These are phyloP conservation scores for Fragaria ananassa DNA, from an alignment of 306 rosid genomes.

Conservation along the genomic window DNA sequence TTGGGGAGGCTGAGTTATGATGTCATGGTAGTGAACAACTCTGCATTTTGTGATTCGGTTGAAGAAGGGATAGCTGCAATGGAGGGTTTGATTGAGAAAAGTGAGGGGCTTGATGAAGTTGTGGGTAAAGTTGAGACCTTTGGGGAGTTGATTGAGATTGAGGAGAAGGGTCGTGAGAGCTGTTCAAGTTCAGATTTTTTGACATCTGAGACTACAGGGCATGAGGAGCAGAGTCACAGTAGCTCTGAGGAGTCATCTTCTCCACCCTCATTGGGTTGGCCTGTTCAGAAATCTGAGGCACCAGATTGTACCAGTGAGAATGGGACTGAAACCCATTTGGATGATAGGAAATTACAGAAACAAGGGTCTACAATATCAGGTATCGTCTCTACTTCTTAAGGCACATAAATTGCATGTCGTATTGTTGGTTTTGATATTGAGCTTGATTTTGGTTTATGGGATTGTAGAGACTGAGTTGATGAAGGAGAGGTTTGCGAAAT, in stretches of 20 bases:
- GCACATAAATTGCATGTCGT: not conserved
- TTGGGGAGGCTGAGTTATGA: slow-evolving; percentile 40
- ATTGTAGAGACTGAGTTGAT: slow-evolving; percentile 70
- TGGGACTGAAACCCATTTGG: slow-evolving; percentile 36
- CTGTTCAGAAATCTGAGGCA: slow-evolving; percentile 41
- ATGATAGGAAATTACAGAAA: slow-evolving; percentile 44
- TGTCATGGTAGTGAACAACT: slow-evolving; percentile 50
- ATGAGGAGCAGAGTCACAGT: slow-evolving; percentile 72
- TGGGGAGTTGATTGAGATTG: slow-evolving; percentile 48
- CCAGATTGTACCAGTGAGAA: slow-evolving; percentile 33
- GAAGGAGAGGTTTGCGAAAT: slow-evolving; percentile 89
- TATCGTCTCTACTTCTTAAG: slow-evolving; percentile 13
- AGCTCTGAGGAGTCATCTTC: slow-evolving; percentile 74
- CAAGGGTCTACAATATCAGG: slow-evolving; percentile 59
- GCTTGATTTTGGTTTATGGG: slow-evolving; percentile 34
- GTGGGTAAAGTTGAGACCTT: slow-evolving; percentile 38
- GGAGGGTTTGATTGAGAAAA: slow-evolving; percentile 47
- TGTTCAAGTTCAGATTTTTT: slow-evolving; percentile 70
- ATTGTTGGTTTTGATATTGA: not conserved
- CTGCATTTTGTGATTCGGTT: slow-evolving; percentile 46
- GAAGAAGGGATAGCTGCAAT: slow-evolving; percentile 38
- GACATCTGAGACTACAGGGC: slow-evolving; percentile 70
- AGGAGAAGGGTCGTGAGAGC: slow-evolving; percentile 68
- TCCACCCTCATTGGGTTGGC: slow-evolving; percentile 64
- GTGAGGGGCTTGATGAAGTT: slow-evolving; percentile 23